These are phyloP conservation scores for Garcia nutans DNA, from an alignment of 345 rosid species.

Conservation along the genomic window DNA sequence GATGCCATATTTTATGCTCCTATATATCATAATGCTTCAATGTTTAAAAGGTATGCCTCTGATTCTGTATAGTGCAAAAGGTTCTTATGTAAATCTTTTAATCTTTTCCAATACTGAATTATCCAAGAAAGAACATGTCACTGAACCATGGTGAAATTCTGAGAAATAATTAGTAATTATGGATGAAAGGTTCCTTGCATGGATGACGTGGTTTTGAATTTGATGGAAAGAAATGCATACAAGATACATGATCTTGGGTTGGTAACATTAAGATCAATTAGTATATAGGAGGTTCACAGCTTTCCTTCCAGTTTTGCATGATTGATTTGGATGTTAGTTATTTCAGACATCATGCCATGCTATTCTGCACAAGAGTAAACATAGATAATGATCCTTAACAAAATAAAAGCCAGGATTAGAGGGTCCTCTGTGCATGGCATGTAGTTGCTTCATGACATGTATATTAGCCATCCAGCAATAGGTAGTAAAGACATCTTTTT, in stretches of 20 bases:
- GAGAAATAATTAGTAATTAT: too few relatives aligned
- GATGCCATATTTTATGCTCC: slow-evolving; percentile 55
- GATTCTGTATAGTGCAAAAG: not conserved
- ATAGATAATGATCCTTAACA: too few relatives aligned
- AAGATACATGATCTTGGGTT: not conserved
- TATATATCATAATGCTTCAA: slow-evolving; percentile 66
- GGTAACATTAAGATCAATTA: not conserved
- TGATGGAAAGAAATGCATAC: not conserved
- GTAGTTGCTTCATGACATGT: not conserved
- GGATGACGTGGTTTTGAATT: not conserved
- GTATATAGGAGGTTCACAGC: too few relatives aligned
- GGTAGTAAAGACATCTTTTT: not conserved
- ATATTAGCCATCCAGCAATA: not conserved
- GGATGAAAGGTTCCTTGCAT: too few relatives aligned
- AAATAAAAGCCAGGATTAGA: too few relatives aligned
- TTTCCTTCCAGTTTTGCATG: too few relatives aligned
- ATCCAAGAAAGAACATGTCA: not conserved
- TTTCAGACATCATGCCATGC: too few relatives aligned
- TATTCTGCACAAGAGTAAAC: too few relatives aligned
- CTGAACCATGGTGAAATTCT: not conserved
- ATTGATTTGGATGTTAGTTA: too few relatives aligned
- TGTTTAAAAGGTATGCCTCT: slow-evolving; percentile 58
- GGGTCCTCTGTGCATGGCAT: too few relatives aligned
- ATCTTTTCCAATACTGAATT: not conserved
- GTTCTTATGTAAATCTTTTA: not conserved